Conservation (phyloP, 495 filamentous ascomycete species). For the Penicillium egyptiacum region DNA sequence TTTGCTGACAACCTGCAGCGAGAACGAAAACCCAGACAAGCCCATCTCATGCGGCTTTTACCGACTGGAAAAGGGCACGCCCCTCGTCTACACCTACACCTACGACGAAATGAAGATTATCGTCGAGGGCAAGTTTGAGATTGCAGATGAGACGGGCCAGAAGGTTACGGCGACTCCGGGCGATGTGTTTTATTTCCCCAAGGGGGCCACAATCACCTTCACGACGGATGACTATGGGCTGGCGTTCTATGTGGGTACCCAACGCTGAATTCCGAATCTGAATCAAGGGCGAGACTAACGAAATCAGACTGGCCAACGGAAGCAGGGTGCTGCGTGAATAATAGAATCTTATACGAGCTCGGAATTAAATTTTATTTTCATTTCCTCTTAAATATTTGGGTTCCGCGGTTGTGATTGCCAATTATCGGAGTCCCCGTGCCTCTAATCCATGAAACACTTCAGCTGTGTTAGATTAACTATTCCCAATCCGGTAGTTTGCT, state of each 20-base stretch:
- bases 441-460: slow-evolving; percentile 22
- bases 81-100: slow-evolving; percentile 70
- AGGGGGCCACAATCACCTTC: slow-evolving; percentile 76
- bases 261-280: background rate
- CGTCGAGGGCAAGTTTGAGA: slow-evolving; percentile 72
- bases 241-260: slow-evolving; percentile 59
- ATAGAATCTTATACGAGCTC: background rate
- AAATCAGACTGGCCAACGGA: slow-evolving; percentile 45
- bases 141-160: slow-evolving; percentile 68
- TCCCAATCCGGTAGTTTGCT: slow-evolving; percentile 32
- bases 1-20: slow-evolving; percentile 34
- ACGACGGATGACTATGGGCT: slow-evolving; percentile 68
- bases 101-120: slow-evolving; percentile 85
- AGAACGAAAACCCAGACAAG: slow-evolving; percentile 57
- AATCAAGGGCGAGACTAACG: slow-evolving; percentile 16
- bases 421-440: slow-evolving; percentile 21
- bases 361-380: background rate
- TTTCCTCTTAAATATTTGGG: background rate
- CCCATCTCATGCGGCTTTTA: slow-evolving; percentile 73
- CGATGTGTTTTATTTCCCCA: slow-evolving; percentile 78
- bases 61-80: slow-evolving; percentile 70
- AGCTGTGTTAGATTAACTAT: slow-evolving; percentile 7
- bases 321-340: slow-evolving; percentile 37
- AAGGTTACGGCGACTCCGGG: slow-evolving; percentile 66
- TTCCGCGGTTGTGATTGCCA: slow-evolving; percentile 6